Evolutionary conservation across 2,329 filamentous ascomycete species (phyloP), one percentile per base, ranked within the genome.

Genomic region (Gnomoniopsis smithogilvyi): DNA sequence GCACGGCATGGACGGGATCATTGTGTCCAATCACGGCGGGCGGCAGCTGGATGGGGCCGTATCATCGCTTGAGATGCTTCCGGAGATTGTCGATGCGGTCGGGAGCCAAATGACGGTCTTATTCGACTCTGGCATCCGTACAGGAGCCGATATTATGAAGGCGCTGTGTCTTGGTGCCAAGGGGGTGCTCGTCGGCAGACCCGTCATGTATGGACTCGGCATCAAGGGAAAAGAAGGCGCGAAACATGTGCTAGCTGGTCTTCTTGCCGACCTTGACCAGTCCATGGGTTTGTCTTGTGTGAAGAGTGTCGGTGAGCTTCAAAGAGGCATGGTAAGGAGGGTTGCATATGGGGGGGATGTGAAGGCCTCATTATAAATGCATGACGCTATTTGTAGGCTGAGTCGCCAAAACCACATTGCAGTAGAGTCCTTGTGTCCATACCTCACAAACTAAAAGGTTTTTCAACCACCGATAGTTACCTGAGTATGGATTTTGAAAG

Each of bases 51-150:
- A 86, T 62, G 81, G 82, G 3, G 80, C 80, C 2, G 73, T 80
- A 6, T 78, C 77, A 3, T 79, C 79, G 4, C 71, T 86, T 4
- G 83, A 84, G 56, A 77, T 85, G 67, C 72, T 88, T 50, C 80
- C 83, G 0, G 78, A 85, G 64, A 83, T 88, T 62, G 81, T 84
- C 61, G 82, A 86, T 3, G 83, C 83, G 0, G 85, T 86, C 0
- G 83, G 87, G 2, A 77, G 78, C 19, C 78, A 77, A 59, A 74
- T 87, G n/a, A 80, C 80, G 0, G 76, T 90, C 21, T 77, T 88
- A 47, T 80, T 89, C 17, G 87, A 90, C 65, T 80, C 77, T 12
- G 82, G 83, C 0, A 78, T 86, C 34, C 67, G 83, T 43, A 76
- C 78, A 15, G 83, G 81, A 0, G 80, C 76, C 0, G 83, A 86